Base-by-base conservation (phyloP, 192 early-diverging fungal species). In the Mortierella alpina region DNA sequence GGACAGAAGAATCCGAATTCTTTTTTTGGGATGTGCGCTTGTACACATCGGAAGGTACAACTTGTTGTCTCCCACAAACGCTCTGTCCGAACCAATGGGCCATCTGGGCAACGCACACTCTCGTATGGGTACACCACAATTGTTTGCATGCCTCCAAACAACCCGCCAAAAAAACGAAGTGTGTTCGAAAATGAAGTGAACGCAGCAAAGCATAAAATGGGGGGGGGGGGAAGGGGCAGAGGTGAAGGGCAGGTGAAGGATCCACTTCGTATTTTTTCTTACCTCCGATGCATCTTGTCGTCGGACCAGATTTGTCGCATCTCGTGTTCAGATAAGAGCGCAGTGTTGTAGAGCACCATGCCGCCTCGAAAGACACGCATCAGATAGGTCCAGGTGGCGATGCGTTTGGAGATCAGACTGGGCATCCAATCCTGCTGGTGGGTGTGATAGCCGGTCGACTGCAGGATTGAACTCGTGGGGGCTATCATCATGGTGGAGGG, bases 241-340 rank as follows among this genome's bases (percentile, higher is more conserved):
- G 55, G 8, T 31, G 1, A 31, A 31, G 3, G 31, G 31, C 1
- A 31, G 31, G 31, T 31, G 31, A 31, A 31, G 31, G 31, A 31
- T 31, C 31, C 31, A 31, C 31, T 3, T 31, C 31, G 31, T 31
- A 2, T 31, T 31, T 42, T 17, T 59, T 5, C 42, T 70, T 80
- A 80, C 76, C 76, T 71, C 47, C 69, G 63, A 22, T 80, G 70
- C 63, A 72, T 63, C 41, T 66, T 80, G 9, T 80, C 76, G 12
- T 80, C 76, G 9, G 69, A 51, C 68, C 64, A 80, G 46, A 57
- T 40, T 4, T 40, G 22, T 9, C 76, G 58, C 63, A 80, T 71
- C 13, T 80, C 76, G 0, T 70, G 44, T 9, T 55, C 70, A 6
- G 70, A 55, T 31, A 80, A 13, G 9, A 80, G 31, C 2, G 76